Evolutionary conservation across 1,284 basidiomycete species (phyloP).

Genomic region (Leccinum griseonigrum): DNA sequence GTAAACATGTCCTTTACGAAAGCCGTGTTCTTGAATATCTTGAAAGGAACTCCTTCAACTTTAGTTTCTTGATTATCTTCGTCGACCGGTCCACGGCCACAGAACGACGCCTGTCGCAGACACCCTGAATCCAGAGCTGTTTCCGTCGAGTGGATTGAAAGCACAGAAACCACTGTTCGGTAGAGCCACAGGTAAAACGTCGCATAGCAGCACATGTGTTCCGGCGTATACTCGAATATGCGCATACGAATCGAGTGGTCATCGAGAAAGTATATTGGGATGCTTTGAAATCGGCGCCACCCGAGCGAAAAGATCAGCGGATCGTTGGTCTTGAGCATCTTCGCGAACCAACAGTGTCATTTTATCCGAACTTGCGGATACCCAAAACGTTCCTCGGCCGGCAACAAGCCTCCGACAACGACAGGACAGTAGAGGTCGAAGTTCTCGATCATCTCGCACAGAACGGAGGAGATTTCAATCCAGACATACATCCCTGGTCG

Average conservation of each 20-base stretch:
- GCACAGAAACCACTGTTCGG: conserved; percentile 99
- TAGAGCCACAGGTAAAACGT: conserved; percentile 92
- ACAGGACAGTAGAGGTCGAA: conserved; percentile 93
- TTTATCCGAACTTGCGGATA: conserved; percentile 96
- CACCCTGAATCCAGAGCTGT: conserved; percentile 79
- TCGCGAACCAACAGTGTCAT: conserved; percentile 91
- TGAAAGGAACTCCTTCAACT: conserved; percentile 92
- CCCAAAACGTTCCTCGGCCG: conserved; percentile 90
- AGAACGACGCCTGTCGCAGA: conserved; percentile 91
- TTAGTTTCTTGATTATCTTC: conserved; percentile 98
- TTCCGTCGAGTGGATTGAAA: conserved; percentile 81
- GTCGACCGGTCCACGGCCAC: conserved; percentile 88
- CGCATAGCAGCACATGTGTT: conserved; percentile 99
- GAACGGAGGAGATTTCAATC: conserved; percentile 82
- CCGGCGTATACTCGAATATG: conserved; percentile 99
- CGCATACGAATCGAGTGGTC: conserved; percentile 98
- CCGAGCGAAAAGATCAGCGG: conserved; percentile 94
- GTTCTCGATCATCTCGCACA: conserved; percentile 90
- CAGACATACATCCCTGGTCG: conserved; percentile 94
- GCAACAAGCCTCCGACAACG: conserved; percentile 89
- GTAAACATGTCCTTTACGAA: conserved; percentile 99
- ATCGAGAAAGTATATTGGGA: conserved; percentile 95
- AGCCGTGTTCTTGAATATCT: conserved; percentile 99
- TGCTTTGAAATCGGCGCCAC: conserved; percentile 94
- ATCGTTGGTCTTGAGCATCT: conserved; percentile 96